Evolutionary conservation across 345 rosid species (phyloP), one percentile per base, ranked within the genome.

Genomic region (Linum trigynum): DNA sequence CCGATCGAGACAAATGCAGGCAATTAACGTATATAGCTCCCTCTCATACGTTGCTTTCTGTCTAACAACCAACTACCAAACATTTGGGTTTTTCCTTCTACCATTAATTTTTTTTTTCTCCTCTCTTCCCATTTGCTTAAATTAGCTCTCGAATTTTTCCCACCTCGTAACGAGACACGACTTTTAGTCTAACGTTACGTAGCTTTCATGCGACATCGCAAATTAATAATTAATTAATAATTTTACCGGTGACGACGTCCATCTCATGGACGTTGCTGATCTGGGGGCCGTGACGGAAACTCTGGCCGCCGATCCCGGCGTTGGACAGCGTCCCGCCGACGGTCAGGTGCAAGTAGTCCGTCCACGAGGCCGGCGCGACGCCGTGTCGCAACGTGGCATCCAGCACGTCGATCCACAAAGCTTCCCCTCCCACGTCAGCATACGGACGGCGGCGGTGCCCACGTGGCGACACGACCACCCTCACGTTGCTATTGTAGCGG

Each of bases 251-350:
- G 50, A 94, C 79, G 73, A 94, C 85, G 67, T 94, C 97, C 80
- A 94, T 81, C 75, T 90, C 92, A 67, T 80, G 83, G 67, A 94
- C 95, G 56, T 94, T 94, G 79, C 95, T 90, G 74, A 94, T 94
- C 80, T 90, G 99, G 58, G 99, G 99, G 63, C 99, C 97, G 64
- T 85, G 84, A 38, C 85, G 84, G 75, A 94, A 94, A 64, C 92
- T 89, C 67, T 90, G 97, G 64, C 99, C 99, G 55, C 99, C 88
- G 62, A 90, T 84, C 72, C 99, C 99, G 17, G 89, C 99, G 77
- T 88, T 88, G 16, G 97, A 94, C 61, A 94, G 84, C 42, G 97
- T 94, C 45, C 99, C 99, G 15, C 99, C 99, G 51, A 90, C 97
- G 2, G 86, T 94, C 56, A 94, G 87, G 76, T 85, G 85, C 68